These are phyloP conservation scores for Eucalyptus tenuipes DNA, from an alignment of 345 rosid species.

Conservation along the genomic window DNA sequence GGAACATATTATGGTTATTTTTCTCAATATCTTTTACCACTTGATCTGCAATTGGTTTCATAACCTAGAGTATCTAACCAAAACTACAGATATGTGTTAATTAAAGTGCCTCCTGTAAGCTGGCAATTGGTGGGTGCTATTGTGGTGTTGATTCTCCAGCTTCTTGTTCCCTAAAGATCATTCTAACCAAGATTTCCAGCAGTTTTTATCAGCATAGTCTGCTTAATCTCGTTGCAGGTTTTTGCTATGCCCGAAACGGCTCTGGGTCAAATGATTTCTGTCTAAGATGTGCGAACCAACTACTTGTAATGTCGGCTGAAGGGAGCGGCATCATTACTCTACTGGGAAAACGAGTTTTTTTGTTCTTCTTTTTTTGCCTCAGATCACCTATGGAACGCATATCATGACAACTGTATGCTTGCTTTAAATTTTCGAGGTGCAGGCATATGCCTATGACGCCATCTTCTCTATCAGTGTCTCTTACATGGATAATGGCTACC, in stretches of 20 bases:
- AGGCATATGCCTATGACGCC: not conserved
- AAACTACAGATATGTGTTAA: not conserved
- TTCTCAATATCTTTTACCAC: not conserved
- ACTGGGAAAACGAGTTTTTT: not conserved
- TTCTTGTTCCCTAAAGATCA: not conserved
- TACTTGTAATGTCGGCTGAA: not conserved
- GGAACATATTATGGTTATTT: not conserved
- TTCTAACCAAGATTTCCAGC: not conserved
- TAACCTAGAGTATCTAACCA: not conserved
- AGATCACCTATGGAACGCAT: not conserved
- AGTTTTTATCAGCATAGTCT: not conserved
- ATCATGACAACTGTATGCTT: not conserved
- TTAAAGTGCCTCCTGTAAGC: not conserved
- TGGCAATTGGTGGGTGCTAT: not conserved
- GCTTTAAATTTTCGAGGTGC: not conserved
- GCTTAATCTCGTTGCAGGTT: slow-evolving; percentile 17
- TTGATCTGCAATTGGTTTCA: not conserved
- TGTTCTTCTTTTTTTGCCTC: not conserved
- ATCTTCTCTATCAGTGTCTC: too few relatives aligned
- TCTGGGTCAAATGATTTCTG: not conserved
- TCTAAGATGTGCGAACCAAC: not conserved
- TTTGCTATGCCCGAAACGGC: slow-evolving; percentile 93
- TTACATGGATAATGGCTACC: too few relatives aligned
- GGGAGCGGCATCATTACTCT: not conserved
- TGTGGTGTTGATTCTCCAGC: not conserved